Percentiles rank a stretch among this genome's conserved stretches.
phyloP scores from a whole-genome alignment of 2,329 filamentous ascomycete species.

The Metarhizium sp. region DNA sequence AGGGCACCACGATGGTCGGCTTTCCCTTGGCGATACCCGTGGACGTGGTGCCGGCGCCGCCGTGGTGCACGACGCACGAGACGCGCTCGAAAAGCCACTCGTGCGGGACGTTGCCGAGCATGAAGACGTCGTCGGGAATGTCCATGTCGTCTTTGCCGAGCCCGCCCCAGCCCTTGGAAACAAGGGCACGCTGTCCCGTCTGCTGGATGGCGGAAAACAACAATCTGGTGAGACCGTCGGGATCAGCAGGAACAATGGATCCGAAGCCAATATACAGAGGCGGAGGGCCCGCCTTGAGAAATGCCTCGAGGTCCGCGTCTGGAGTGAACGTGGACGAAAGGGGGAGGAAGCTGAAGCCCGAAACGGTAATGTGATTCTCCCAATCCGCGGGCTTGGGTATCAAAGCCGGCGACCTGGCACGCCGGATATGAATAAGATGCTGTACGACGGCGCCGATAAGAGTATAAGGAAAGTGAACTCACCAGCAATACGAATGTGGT shows the following conservation, averaged over 20 bases:
- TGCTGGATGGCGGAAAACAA: constrained; percentile 60
- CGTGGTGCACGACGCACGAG: constrained; percentile 60
- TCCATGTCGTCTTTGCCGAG: constrained; percentile 41
- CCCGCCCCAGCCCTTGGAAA: constrained; percentile 70
- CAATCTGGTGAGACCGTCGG: constrained; percentile 57
- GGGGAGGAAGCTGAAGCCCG: not conserved
- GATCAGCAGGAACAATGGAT: constrained; percentile 65
- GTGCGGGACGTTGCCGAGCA: constrained; percentile 66
- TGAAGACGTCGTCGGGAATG: constrained; percentile 54
- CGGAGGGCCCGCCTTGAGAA: not conserved
- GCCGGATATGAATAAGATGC: no score
- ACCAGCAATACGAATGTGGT: no score
- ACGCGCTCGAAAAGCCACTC: constrained; percentile 68
- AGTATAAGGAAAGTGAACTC: no score
- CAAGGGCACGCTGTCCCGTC: constrained; percentile 59
- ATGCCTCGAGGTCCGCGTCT: not conserved
- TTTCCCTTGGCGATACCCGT: constrained; percentile 61
- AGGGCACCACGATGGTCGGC: constrained; percentile 36
- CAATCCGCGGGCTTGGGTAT: not conserved
- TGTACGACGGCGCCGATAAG: no score
- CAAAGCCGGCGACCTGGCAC: not conserved
- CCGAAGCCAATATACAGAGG: constrained; percentile 33
- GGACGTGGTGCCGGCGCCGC: constrained; percentile 69
- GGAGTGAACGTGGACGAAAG: not conserved
- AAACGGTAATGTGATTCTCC: not conserved